Base-by-base conservation (phyloP, 2,329 filamentous ascomycete species). In the Thelonectria discophora region DNA sequence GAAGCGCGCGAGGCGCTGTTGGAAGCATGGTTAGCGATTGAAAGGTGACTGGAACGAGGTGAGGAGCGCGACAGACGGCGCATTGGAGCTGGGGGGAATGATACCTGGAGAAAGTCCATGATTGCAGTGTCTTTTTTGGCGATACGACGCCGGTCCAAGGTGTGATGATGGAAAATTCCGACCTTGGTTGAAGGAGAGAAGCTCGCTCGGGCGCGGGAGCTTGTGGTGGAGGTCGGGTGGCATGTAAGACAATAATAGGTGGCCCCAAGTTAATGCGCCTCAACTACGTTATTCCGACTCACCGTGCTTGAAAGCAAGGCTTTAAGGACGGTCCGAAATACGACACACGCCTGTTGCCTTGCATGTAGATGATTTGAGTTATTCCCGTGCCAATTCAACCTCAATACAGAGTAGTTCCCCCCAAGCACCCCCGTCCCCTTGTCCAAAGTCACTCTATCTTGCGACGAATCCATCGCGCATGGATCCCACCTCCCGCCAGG, bases 1-100 rank as follows among this genome's bases (percentile, higher is more conserved):
- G 78, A 91, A 89, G 78, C 87, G 88, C 75, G 93, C 92, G 70
- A 98, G 88, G 82, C 86, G 86, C 87, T 90, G 74, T 49, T 56
- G 49, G 50, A 24, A 24, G 12, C 34, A 13, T 37, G 11, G 47
- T 73, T 63, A 72, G 69, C 53, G 45, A 55, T 54, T 56, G 56
- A 55, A 39, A 27, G 50, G 21, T 17, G 18, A 3, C 13, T 30
- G 3, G 13, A 30, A 30, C 3, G 27, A 10, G 27, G 8, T 30
- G 27, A 10, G 5, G 27, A 30, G 8, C 8, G 27, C 27, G 27
- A 30, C 27, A 10, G 27, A 10, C 27, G 24, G 7, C 11, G 27
- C 11, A 37, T 49, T n/a, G 32, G 18, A 37, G 21, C 9, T 6
- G 11, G 3, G 54, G n/a, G 0, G 15, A 65, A 30, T 10, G 73